Percentiles rank a stretch among this genome's conserved stretches.
Conservation (phyloP, 345 rosid species). For the Excoecaria cochinchinensis region DNA sequence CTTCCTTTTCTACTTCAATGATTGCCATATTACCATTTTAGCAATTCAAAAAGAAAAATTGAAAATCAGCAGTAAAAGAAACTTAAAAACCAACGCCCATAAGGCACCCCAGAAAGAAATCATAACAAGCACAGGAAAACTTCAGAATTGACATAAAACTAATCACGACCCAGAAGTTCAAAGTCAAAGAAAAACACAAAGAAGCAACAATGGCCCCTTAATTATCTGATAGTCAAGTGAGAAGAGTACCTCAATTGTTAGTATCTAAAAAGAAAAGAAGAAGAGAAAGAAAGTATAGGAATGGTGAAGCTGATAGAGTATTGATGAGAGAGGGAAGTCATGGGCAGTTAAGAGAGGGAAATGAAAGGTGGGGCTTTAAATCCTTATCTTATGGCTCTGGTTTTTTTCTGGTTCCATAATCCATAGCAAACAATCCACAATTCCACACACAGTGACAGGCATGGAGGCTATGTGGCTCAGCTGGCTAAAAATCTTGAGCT, state of each 20-base stretch:
- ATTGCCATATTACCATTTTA: background rate
- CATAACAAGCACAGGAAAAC: background rate
- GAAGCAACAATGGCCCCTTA: conserved; percentile 6
- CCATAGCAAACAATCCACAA: background rate
- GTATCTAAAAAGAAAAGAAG: background rate
- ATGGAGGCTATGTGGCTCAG: background rate
- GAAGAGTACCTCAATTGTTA: conserved; percentile 21
- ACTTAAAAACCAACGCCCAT: background rate
- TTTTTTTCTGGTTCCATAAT: background rate
- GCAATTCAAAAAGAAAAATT: background rate
- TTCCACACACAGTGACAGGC: background rate
- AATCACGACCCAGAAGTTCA: conserved; percentile 1
- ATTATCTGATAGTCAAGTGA: conserved; percentile 7
- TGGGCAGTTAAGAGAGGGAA: conserved; percentile 26
- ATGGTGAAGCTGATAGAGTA: background rate
- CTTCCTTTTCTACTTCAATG: conserved; percentile 2
- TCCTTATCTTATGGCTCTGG: conserved; percentile 40
- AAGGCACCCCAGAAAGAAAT: background rate
- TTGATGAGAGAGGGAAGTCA: background rate
- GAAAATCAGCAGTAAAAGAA: background rate
- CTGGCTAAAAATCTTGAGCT: background rate
- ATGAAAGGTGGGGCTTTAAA: conserved; percentile 43
- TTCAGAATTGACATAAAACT: conserved; percentile 11
- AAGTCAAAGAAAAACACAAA: conserved; percentile 3
- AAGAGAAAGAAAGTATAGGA: background rate